These are phyloP conservation scores for Wickerhamomyces sp. DNA, from an alignment of 1,139 yeast genomes.

Conservation along the genomic window DNA sequence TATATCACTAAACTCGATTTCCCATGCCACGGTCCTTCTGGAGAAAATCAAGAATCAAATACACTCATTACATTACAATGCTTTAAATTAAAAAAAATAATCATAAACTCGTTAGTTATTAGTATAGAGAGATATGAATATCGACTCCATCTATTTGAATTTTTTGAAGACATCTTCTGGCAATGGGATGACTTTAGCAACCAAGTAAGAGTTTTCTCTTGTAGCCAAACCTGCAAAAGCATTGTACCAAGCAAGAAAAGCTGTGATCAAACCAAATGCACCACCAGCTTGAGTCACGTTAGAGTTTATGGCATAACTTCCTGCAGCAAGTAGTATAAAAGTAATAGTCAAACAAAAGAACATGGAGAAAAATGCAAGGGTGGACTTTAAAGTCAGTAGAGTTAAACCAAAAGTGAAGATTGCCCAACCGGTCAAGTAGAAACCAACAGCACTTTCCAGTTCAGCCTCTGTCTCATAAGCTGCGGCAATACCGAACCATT, in stretches of 20 bases:
- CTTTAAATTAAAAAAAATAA: no score
- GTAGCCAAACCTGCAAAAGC: conserved; percentile 90
- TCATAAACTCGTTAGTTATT: no score
- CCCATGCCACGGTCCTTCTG: no score
- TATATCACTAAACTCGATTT: no score
- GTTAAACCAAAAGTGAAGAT: conserved; percentile 68
- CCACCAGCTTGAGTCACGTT: conserved; percentile 65
- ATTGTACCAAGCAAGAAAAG: conserved; percentile 82
- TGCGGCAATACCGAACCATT: conserved; percentile 64
- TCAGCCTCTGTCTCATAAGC: conserved; percentile 40
- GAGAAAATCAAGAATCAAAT: no score
- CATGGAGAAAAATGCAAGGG: conserved; percentile 66
- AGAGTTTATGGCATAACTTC: conserved; percentile 33
- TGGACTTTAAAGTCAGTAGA: conserved; percentile 69
- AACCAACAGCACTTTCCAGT: conserved; percentile 58
- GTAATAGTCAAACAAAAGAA: conserved; percentile 63
- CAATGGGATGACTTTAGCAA: conserved; percentile 26
- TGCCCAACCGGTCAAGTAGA: conserved; percentile 74
- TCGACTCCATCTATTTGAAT: neutral
- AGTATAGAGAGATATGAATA: no score
- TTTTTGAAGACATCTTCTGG: conserved; percentile 15
- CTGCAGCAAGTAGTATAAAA: conserved; percentile 50
- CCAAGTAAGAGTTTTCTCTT: conserved; percentile 60
- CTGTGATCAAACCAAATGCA: conserved; percentile 71
- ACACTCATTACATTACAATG: no score